Base-by-base conservation (phyloP, 345 rosid genomes). In the Eucalyptus grandis region DNA sequence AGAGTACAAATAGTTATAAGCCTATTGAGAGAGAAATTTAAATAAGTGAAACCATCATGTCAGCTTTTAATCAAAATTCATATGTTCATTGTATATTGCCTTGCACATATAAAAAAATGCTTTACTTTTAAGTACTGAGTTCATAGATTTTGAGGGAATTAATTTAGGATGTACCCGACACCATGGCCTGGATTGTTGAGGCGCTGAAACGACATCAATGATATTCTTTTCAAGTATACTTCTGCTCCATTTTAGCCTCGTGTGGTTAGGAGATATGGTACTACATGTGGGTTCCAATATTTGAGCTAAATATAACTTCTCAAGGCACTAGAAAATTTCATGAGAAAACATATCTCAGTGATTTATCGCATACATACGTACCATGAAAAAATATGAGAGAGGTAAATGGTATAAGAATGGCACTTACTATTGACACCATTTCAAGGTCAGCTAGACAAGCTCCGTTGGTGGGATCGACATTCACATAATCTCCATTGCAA, bases 401-500 rank as follows among this genome's bases (percentile, higher is more conserved):
- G 24, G 14, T 69, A 9, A 40, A 34, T 69, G 81, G 19, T 37
- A 69, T 5, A 17, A 69, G 6, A 34, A 69, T 49, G 7, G 10
- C 14, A 87, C 88, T 81, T 65, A 89, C 93, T 51, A n/a, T 49
- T 10, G 88, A 31, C 67, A 90, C 58, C 44, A 34, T 65, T 19
- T 50, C 53, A 40, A 90, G 85, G 49, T 87, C 92, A 17, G 26
- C 5, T 65, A 82, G 67, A 47, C 92, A 92, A 24, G 69, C 69
- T 43, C 49, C 43, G 4, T 88, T 87, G 56, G 86, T 88, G 12
- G 54, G 88, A 88, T 89, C 80, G n/a, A 88, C 49, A 46, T 90
- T 49, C 16, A 67, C 9, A 14, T 89, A 89, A n/a, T 88, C 91
- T 4, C 90, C 93, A 13, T 85, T 44, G 90, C 93, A 92, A 56